Evolutionary conservation across 208 protist genomes (phyloP).

Genomic region (Leishmania martiniquensis): DNA sequence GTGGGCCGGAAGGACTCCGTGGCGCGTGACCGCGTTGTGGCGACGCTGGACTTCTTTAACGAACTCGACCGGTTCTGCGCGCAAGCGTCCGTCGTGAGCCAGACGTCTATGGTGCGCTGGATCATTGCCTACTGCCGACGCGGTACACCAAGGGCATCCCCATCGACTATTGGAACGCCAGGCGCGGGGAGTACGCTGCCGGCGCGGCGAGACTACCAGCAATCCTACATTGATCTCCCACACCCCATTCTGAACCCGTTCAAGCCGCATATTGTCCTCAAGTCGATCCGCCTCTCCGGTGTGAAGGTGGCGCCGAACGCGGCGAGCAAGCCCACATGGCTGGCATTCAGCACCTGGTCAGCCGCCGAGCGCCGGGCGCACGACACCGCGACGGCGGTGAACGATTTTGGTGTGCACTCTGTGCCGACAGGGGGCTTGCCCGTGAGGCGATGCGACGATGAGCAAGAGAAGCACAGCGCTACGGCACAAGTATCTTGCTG

Average conservation of each 20-base stretch:
- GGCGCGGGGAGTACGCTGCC: neutral
- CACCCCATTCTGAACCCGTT: slow-evolving; percentile 43
- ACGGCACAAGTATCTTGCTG: too few species aligned
- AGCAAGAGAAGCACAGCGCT: neutral
- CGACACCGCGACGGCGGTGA: neutral
- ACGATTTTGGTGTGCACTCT: neutral
- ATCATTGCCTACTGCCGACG: slow-evolving; percentile 33
- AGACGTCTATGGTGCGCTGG: slow-evolving; percentile 29
- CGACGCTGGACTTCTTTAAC: slow-evolving; percentile 43
- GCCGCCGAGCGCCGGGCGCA: slow-evolving; percentile 22
- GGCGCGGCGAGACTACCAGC: neutral
- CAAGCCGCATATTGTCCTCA: slow-evolving; percentile 37
- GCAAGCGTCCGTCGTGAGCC: slow-evolving; percentile 18
- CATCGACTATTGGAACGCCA: neutral
- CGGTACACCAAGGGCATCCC: neutral
- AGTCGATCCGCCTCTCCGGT: slow-evolving; percentile 37
- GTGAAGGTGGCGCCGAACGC: slow-evolving; percentile 34
- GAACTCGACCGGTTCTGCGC: slow-evolving; percentile 38
- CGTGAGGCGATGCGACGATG: neutral
- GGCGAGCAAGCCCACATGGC: slow-evolving; percentile 42
- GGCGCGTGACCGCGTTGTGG: slow-evolving; percentile 25
- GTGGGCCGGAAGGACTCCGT: slow-evolving; percentile 21
- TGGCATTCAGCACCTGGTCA: slow-evolving; percentile 48
- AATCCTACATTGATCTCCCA: slow-evolving; percentile 38
- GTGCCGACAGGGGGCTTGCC: neutral